These are phyloP conservation scores for Hymenoscyphus repandus DNA, from an alignment of 2,329 filamentous ascomycete genomes.

Conservation along the genomic window DNA sequence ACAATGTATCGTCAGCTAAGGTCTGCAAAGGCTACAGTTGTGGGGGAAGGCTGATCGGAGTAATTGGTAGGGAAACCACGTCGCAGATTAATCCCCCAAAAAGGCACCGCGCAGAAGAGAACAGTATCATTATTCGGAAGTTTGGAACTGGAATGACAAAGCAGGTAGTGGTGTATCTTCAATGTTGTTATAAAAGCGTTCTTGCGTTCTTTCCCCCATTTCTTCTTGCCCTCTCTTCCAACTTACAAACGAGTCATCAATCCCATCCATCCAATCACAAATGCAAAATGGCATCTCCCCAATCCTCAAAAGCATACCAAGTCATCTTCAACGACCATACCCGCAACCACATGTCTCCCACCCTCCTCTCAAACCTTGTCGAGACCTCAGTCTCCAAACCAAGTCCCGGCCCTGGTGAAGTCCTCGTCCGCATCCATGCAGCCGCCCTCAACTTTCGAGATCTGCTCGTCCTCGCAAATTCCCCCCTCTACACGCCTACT, in stretches of 20 bases:
- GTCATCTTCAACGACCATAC: conserved; percentile 6
- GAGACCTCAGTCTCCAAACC: neutral
- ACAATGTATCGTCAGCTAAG: too few relatives aligned
- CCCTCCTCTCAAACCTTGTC: conserved; percentile 6
- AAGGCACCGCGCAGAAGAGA: neutral
- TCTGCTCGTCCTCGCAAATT: conserved; percentile 11
- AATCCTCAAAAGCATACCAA: conserved; percentile 7
- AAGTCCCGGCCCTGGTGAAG: conserved; percentile 5
- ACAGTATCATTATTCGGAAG: too few relatives aligned
- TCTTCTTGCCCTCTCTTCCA: neutral
- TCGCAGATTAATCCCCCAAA: neutral
- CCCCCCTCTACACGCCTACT: conserved; percentile 9
- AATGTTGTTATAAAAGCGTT: too few relatives aligned
- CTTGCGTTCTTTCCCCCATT: neutral
- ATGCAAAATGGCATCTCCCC: neutral
- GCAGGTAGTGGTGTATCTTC: too few relatives aligned
- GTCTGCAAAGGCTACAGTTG: too few relatives aligned
- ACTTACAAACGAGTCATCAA: neutral
- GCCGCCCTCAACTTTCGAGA: conserved; percentile 19
- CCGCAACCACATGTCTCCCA: conserved; percentile 5
- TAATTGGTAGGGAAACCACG: too few relatives aligned
- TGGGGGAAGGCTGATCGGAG: too few relatives aligned
- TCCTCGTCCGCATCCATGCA: conserved; percentile 16
- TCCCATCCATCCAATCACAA: neutral
- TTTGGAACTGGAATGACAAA: too few relatives aligned